Evolutionary conservation across 257 asterid genomes (phyloP).

Genomic region (Lavandula angustifolia): DNA sequence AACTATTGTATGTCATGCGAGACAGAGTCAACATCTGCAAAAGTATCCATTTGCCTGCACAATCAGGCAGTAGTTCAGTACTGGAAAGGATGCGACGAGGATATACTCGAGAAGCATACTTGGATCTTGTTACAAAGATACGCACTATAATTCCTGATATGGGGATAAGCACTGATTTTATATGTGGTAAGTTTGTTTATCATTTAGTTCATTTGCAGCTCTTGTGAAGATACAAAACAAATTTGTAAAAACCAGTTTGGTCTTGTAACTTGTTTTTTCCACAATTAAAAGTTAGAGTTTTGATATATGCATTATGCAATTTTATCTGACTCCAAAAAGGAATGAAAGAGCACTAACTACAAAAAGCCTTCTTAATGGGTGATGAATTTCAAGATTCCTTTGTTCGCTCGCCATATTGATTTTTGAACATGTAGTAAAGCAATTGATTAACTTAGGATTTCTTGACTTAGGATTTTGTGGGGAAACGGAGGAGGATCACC

Average conservation of each 20-base stretch:
- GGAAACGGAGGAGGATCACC: slow-evolving; percentile 90
- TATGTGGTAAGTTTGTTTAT: slow-evolving; percentile 65
- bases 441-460: slow-evolving; percentile 21
- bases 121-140: slow-evolving; percentile 84
- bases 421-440: slow-evolving; percentile 6
- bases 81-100: slow-evolving; percentile 94
- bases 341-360: slow-evolving; percentile 15
- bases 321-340: neutral
- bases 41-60: slow-evolving; percentile 95
- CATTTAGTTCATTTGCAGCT: slow-evolving; percentile 7
- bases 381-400: slow-evolving; percentile 6
- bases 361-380: neutral
- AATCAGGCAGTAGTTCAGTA: slow-evolving; percentile 85
- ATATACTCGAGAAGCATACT: slow-evolving; percentile 83
- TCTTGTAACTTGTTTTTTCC: neutral
- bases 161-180: slow-evolving; percentile 97
- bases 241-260: neutral
- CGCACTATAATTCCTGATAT: slow-evolving; percentile 72
- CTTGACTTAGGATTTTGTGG: slow-evolving; percentile 83
- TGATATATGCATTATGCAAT: neutral
- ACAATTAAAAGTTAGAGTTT: slow-evolving; percentile 1
- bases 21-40: slow-evolving; percentile 89
- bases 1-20: slow-evolving; percentile 81
- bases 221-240: no score
- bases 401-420: slow-evolving; percentile 8